These are phyloP conservation scores for Podaxis sp. DNA, from an alignment of 768 basidiomycete genomes.

Conservation along the genomic window DNA sequence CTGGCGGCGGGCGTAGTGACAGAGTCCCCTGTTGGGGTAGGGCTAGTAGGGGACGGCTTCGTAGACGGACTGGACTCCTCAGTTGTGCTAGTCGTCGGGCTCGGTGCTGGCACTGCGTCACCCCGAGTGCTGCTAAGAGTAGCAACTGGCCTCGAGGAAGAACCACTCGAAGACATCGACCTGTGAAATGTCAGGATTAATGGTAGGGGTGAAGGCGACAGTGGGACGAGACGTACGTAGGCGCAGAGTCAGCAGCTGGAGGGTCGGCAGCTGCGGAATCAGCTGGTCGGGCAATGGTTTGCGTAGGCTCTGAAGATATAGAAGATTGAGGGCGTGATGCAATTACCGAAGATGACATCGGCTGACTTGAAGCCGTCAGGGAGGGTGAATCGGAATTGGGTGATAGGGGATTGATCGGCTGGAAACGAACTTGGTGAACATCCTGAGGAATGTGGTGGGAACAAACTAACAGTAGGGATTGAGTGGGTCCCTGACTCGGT, in stretches of 20 bases:
- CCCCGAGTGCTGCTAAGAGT: not conserved
- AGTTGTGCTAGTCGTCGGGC: not conserved
- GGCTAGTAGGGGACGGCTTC: not conserved
- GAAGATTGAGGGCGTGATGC: conserved; percentile 1
- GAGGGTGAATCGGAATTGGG: not conserved
- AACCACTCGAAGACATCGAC: conserved; percentile 2
- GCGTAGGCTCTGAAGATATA: conserved; percentile 3
- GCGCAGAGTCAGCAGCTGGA: not conserved
- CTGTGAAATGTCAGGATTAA: not conserved
- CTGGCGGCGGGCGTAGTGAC: not conserved
- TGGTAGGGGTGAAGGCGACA: not conserved
- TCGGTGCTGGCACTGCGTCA: not conserved
- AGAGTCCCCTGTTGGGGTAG: not conserved
- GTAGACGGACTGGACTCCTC: not conserved
- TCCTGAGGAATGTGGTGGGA: not conserved
- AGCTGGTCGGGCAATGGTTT: not conserved
- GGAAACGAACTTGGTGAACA: not conserved
- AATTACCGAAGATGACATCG: conserved; percentile 9
- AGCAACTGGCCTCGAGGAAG: not conserved
- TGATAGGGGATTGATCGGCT: conserved; percentile 9
- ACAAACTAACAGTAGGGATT: not conserved
- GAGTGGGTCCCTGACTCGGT: not conserved
- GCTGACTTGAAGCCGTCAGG: not conserved
- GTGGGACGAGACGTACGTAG: not conserved
- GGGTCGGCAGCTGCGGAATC: not conserved